These are phyloP conservation scores for Lobosporangium transversale DNA, from an alignment of 192 early-diverging fungal species.

Conservation along the genomic window DNA sequence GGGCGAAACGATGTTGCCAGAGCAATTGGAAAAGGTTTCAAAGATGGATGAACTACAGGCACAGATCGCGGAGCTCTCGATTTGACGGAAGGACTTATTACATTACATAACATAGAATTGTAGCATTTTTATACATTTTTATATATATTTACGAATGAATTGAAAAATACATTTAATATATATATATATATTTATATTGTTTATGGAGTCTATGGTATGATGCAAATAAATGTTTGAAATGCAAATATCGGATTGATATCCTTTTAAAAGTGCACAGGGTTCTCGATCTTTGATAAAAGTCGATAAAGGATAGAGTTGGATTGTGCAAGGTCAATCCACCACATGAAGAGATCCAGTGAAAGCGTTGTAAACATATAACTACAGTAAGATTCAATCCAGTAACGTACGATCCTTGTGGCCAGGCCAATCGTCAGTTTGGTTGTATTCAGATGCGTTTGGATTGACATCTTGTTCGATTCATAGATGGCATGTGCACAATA, in stretches of 20 bases:
- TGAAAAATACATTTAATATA: not conserved
- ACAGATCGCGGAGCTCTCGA: conserved; percentile 31
- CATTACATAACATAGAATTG: too few species aligned
- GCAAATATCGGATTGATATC: too few species aligned
- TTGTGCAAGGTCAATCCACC: conserved; percentile 46
- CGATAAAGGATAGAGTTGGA: conserved; percentile 15
- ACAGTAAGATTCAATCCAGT: conserved; percentile 33
- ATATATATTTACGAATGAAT: too few species aligned
- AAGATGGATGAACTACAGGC: conserved; percentile 56
- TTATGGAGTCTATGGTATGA: conserved; percentile 10
- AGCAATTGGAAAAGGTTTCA: conserved; percentile 72
- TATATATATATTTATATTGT: too few species aligned
- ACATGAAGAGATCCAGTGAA: conserved; percentile 35
- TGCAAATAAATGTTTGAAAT: not conserved
- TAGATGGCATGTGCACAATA: conserved; percentile 48
- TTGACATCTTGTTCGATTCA: conserved; percentile 16
- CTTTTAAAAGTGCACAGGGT: not conserved
- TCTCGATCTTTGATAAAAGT: conserved; percentile 4
- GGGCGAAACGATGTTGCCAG: conserved; percentile 60
- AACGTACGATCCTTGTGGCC: conserved; percentile 13
- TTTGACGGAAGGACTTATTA: not conserved
- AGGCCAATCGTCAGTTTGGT: conserved; percentile 1
- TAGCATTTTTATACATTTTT: too few species aligned
- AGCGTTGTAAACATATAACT: conserved; percentile 21
- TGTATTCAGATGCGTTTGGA: conserved; percentile 1